Conservation (phyloP, 2,329 filamentous ascomycete genomes). For the Lasiodiplodia hormozganensis region DNA sequence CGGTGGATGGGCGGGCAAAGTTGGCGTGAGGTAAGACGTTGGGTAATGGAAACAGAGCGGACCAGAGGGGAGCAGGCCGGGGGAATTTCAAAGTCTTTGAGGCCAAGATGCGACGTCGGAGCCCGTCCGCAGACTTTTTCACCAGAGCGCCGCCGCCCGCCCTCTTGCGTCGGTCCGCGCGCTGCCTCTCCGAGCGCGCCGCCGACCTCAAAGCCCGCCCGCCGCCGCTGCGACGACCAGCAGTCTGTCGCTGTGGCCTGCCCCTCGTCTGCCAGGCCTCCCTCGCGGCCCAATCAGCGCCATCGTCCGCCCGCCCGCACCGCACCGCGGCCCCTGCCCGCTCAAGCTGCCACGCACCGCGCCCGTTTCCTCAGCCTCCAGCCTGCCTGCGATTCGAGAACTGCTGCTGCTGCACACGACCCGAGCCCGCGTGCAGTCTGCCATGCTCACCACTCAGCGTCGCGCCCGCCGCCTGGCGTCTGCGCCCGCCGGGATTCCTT, state of each 20-base stretch:
- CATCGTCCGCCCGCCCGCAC: background rate
- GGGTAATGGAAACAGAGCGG: constrained; percentile 52
- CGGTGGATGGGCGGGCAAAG: constrained; percentile 46
- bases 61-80: constrained; percentile 32
- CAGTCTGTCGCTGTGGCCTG: constrained; percentile 18
- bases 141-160: constrained; percentile 25
- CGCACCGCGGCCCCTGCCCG: constrained; percentile 11
- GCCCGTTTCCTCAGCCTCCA: constrained; percentile 12
- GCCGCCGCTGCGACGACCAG: constrained; percentile 10
- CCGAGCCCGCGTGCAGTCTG: constrained; percentile 16
- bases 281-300: constrained; percentile 17
- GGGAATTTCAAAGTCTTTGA: constrained; percentile 33
- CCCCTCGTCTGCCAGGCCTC: constrained; percentile 4
- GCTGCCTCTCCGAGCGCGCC: constrained; percentile 21
- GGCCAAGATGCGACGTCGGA: constrained; percentile 29
- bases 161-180: constrained; percentile 18
- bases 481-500: constrained; percentile 15
- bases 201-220: constrained; percentile 24
- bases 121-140: constrained; percentile 26
- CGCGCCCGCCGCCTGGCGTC: constrained; percentile 1
- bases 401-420: background rate
- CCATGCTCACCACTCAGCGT: constrained; percentile 22
- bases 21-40: constrained; percentile 57
- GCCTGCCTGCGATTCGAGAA: background rate
- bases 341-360: background rate